Percentiles rank a stretch among this genome's conserved stretches.
These are phyloP conservation scores for Aspergillus campestris DNA, from an alignment of 495 filamentous ascomycete genomes.

Conservation along the genomic window DNA sequence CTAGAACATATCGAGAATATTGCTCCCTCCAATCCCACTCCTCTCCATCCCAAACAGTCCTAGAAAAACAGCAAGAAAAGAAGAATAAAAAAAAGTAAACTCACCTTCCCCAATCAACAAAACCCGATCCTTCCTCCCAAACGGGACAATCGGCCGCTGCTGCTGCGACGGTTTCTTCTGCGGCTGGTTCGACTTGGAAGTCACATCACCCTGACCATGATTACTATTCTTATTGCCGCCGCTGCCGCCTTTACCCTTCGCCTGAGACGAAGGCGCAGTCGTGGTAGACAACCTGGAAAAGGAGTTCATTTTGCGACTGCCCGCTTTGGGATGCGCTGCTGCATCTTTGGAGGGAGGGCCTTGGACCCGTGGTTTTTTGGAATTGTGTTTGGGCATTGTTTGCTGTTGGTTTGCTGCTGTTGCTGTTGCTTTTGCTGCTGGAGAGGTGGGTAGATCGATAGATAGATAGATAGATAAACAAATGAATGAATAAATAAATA, in stretches of 20 bases:
- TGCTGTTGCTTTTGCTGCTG: no score
- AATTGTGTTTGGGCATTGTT: slow-evolving; percentile 10
- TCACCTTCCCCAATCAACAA: slow-evolving; percentile 81
- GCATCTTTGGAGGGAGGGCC: not conserved
- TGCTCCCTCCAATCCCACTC: no score
- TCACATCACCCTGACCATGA: no score
- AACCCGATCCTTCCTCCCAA: slow-evolving; percentile 58
- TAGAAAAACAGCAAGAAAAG: not conserved
- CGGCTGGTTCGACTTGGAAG: slow-evolving; percentile 4
- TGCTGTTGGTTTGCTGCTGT: no score
- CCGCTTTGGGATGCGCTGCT: slow-evolving; percentile 4
- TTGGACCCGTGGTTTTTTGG: slow-evolving; percentile 8
- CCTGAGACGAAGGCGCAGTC: not conserved
- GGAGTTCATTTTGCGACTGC: slow-evolving; percentile 17
- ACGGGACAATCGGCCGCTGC: slow-evolving; percentile 60
- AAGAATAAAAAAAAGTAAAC: slow-evolving; percentile 9
- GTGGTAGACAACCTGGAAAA: slow-evolving; percentile 16
- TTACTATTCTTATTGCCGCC: not conserved
- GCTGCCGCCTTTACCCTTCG: not conserved
- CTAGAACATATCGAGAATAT: no score
- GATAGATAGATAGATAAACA: not conserved
- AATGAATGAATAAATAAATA: no score
- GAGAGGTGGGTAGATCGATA: no score
- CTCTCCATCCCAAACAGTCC: not conserved
- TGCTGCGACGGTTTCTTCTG: slow-evolving; percentile 17